phyloP scores from a whole-genome alignment of 441 rosid species.

The Brassica hybrid region DNA sequence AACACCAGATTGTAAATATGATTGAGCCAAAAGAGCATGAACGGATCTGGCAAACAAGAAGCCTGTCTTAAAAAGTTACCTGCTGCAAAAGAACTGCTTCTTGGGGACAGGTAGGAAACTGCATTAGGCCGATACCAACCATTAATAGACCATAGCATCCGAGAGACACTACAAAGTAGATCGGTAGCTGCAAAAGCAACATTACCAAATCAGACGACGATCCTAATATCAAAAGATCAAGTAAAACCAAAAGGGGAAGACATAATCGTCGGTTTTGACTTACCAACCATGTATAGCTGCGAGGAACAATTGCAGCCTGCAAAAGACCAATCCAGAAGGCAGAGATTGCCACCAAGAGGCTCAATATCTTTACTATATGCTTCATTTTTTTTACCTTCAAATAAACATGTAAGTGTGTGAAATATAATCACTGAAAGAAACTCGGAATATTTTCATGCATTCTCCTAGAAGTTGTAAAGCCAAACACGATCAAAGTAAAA shows the following conservation, averaged over 20 bases:
- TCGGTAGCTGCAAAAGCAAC: constrained; percentile 57
- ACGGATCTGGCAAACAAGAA: not conserved
- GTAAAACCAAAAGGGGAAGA: not conserved
- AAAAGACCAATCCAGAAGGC: constrained; percentile 82
- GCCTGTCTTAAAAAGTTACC: constrained; percentile 44
- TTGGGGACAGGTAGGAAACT: constrained; percentile 90
- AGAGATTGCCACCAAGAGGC: constrained; percentile 62
- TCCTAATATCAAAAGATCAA: constrained; percentile 14
- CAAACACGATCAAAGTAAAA: no score
- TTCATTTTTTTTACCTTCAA: constrained; percentile 54
- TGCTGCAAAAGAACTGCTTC: constrained; percentile 82
- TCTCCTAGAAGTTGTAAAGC: no score
- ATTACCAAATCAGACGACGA: not conserved
- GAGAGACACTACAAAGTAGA: constrained; percentile 73
- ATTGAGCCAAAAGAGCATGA: not conserved
- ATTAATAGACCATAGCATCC: constrained; percentile 94
- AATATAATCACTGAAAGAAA: no score
- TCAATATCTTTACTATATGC: constrained; percentile 80
- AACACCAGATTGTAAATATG: not conserved
- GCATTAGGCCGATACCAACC: constrained; percentile 90
- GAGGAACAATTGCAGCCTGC: constrained; percentile 72
- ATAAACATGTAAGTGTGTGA: not conserved
- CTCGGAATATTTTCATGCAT: no score
- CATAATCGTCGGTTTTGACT: constrained; percentile 38
- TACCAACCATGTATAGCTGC: constrained; percentile 77